phyloP scores from a whole-genome alignment of 2,329 filamentous ascomycete genomes.

The Trichoderma gracile region DNA sequence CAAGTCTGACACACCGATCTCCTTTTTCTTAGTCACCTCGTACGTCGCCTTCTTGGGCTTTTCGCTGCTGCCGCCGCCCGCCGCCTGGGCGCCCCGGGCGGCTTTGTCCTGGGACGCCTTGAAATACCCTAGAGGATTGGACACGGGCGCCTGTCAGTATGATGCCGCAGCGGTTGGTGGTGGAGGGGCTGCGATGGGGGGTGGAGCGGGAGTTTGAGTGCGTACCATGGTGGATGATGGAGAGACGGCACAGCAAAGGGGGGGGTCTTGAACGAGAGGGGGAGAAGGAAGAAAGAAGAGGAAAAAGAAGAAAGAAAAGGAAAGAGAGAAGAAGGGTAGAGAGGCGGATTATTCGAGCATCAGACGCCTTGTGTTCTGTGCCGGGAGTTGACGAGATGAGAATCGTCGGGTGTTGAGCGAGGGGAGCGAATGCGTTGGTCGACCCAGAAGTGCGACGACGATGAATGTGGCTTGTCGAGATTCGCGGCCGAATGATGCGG shows the following conservation, averaged over 20 bases:
- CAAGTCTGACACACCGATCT: conserved; percentile 96
- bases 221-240: conserved; percentile 39
- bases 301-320: neutral
- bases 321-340: conserved; percentile 22
- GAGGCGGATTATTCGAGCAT: conserved; percentile 34
- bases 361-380: conserved; percentile 28
- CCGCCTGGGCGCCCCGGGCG: conserved; percentile 42
- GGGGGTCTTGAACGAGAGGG: conserved; percentile 12
- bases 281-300: conserved; percentile 4
- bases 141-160: conserved; percentile 27
- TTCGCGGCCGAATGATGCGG: conserved; percentile 35
- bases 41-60: conserved; percentile 95
- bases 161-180: neutral
- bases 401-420: neutral
- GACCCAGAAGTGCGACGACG: conserved; percentile 27
- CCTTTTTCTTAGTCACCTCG: conserved; percentile 97
- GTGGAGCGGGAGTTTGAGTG: conserved; percentile 18
- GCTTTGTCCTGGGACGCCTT: conserved; percentile 45
- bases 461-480: conserved; percentile 35
- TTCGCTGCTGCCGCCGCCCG: conserved; percentile 45
- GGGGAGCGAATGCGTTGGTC: conserved; percentile 10
- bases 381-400: conserved; percentile 5
- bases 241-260: conserved; percentile 26
- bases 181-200: conserved; percentile 10
- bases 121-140: conserved; percentile 40